phyloP scores from a whole-genome alignment of 2,329 filamentous ascomycete species.

The Epichloe aotearoae region DNA sequence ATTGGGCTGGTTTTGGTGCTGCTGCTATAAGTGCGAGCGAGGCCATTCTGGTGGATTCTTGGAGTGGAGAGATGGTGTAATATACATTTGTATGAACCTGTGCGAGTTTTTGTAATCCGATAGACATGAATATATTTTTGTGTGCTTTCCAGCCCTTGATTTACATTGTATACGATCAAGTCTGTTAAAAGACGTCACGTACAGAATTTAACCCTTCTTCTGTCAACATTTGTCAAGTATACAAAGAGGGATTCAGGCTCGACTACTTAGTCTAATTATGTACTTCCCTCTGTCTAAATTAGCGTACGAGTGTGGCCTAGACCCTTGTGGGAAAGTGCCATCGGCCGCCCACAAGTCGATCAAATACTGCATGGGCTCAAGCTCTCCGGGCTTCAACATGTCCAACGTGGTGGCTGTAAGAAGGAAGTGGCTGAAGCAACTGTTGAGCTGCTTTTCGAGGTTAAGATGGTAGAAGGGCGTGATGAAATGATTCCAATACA shows the following conservation, averaged over 20 bases:
- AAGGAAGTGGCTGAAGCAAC: conserved; percentile 70
- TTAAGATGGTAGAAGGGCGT: conserved; percentile 69
- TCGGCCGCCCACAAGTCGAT: conserved; percentile 80
- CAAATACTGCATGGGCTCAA: conserved; percentile 83
- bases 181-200: too few relatives aligned
- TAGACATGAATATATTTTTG: too few relatives aligned
- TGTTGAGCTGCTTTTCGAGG: conserved; percentile 63
- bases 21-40: background rate
- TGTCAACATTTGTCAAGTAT: too few relatives aligned
- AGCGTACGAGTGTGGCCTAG: conserved; percentile 45
- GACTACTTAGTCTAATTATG: conserved; percentile 5
- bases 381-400: conserved; percentile 68
- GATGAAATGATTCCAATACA: conserved; percentile 87
- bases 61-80: too few relatives aligned
- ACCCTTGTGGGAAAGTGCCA: conserved; percentile 63
- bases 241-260: background rate
- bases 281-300: conserved; percentile 25
- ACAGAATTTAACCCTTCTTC: too few relatives aligned
- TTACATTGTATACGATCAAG: too few relatives aligned
- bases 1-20: background rate
- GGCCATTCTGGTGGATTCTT: too few relatives aligned
- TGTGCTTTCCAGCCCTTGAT: too few relatives aligned
- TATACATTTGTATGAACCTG: too few relatives aligned
- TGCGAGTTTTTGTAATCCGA: too few relatives aligned
- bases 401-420: conserved; percentile 62